A percentile compares a stretch with the other conserved stretches of the same genome.
These are phyloP conservation scores for Cavenderia fasciculata DNA, from an alignment of 78 protist species.

Conservation along the genomic window DNA sequence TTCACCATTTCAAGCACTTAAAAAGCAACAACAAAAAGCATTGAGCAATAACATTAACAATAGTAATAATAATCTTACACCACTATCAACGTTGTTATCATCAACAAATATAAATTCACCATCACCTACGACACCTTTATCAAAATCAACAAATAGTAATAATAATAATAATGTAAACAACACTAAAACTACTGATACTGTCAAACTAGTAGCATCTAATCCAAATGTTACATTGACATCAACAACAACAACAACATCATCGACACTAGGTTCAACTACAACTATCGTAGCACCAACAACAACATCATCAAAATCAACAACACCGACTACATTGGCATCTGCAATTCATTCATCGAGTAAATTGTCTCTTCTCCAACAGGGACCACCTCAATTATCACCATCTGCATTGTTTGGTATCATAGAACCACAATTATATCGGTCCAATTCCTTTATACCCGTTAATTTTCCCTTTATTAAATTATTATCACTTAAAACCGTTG, in stretches of 20 bases:
- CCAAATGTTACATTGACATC: neutral
- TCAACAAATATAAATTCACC: neutral
- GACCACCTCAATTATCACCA: slow-evolving; percentile 73
- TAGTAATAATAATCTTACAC: too few relatives aligned
- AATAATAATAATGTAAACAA: neutral
- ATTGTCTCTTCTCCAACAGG: slow-evolving; percentile 21
- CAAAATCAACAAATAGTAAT: neutral
- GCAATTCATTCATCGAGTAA: neutral
- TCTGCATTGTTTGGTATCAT: slow-evolving; percentile 69
- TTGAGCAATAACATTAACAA: too few relatives aligned
- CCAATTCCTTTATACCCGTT: slow-evolving; percentile 74
- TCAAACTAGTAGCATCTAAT: too few relatives aligned
- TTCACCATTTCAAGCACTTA: too few relatives aligned
- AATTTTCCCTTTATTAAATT: slow-evolving; percentile 79
- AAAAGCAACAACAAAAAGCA: too few relatives aligned
- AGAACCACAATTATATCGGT: slow-evolving; percentile 75
- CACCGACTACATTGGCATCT: too few relatives aligned
- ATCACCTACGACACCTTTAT: neutral
- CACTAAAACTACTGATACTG: neutral
- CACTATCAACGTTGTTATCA: too few relatives aligned
- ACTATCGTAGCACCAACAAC: neutral
- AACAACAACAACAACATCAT: slow-evolving; percentile 4
- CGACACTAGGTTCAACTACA: neutral
- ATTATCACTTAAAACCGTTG: slow-evolving; percentile 78
- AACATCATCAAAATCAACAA: slow-evolving; percentile 6